These are phyloP conservation scores for Podila verticillata DNA, from an alignment of 192 early-diverging fungal species.

Conservation along the genomic window DNA sequence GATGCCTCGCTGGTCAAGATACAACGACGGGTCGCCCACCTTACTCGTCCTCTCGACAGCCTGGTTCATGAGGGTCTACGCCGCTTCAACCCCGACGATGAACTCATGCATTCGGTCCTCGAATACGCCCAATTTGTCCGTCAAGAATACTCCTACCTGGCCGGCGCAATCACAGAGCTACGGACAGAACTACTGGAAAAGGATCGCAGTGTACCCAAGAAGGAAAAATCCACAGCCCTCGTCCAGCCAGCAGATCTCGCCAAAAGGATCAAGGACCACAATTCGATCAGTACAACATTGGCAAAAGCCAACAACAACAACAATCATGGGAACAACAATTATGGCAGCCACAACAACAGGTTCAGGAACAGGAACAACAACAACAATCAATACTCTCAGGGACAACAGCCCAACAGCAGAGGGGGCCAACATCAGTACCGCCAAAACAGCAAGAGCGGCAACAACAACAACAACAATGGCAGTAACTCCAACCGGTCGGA, in stretches of 20 bases:
- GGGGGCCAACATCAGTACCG: background rate
- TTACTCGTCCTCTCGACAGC: slow-evolving; percentile 17
- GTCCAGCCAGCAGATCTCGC: background rate
- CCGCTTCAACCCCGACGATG: background rate
- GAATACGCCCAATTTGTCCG: no score
- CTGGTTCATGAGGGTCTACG: background rate
- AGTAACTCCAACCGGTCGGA: background rate
- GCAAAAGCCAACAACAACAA: background rate
- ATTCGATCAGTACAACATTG: background rate
- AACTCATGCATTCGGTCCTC: background rate
- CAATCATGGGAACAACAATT: background rate
- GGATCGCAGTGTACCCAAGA: no score
- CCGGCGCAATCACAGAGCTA: no score
- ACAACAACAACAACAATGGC: background rate
- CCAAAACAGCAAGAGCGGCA: background rate
- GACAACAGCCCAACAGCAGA: no score
- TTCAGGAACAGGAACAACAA: background rate
- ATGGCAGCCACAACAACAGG: background rate
- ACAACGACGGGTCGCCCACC: slow-evolving; percentile 17
- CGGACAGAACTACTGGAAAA: no score
- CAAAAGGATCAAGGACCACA: background rate
- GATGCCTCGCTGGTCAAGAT: slow-evolving; percentile 10
- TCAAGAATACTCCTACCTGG: no score
- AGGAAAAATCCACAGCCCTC: no score
- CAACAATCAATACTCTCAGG: background rate